Evolutionary conservation across 805 yeast genomes (phyloP), one percentile per base, ranked within the genome.

Genomic region (Metschnikowia continentalis): DNA sequence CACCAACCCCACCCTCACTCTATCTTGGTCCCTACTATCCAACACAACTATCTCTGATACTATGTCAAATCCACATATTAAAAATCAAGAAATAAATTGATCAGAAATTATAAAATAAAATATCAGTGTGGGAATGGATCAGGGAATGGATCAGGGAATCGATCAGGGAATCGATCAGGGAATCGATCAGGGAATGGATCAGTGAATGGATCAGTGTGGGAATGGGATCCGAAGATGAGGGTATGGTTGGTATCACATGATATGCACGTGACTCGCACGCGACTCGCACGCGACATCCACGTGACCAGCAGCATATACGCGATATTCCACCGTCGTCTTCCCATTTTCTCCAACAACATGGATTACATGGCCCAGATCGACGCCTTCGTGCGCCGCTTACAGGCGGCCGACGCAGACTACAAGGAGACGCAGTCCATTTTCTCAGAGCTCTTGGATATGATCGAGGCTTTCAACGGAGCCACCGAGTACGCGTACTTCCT

Each of bases 401-500:
- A 78, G 51, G 83, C 77, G 44, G 67, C 67, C 44, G 71, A 75
- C 49, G 67, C 72, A 45, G 91, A 85, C 63, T 76, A 76, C 56
- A 79, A 80, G 54, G 71, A 80, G 10, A 83, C 83, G 57, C 86
- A 87, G 55, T 74, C 90, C 0, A 80, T 83, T 6, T 79, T 90
- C 39, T 82, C 90, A 4, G 97, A 92, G 66, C 73, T 92, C 42
- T 79, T 94, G 53, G 98, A 92, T 67, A 81, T 90, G 66, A 78
- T 90, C 39, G 98, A 92, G 63, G 79, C 90, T 2, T 86, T 88
- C 67, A 86, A 86, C 54, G 86, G 89, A 8, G 80, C 90, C 4
- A 82, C 82, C 20, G 97, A 91, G 59, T 90, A 90, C 66, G 90
- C 86, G 53, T 78, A 80, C 60, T 90, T 90, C 61, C 72, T 91